Evolutionary conservation across 805 yeast species (phyloP).

Genomic region (Yarrowia hollandica): DNA sequence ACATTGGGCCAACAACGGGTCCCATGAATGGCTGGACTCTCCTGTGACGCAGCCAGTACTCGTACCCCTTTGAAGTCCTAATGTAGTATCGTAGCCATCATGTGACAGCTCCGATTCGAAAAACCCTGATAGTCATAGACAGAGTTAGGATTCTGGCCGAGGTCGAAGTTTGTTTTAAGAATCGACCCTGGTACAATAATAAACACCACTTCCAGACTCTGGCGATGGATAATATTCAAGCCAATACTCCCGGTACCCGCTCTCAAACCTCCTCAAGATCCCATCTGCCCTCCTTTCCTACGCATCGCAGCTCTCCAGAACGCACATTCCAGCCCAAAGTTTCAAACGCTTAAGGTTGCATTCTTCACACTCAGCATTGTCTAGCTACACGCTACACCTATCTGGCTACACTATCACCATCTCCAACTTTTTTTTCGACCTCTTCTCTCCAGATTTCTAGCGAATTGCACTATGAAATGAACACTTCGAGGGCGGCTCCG

Average conservation of each 20-base stretch:
- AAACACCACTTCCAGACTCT: no score
- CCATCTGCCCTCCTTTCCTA: no score
- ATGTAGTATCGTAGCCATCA: background rate
- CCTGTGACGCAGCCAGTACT: no score
- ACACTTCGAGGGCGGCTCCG: constrained; percentile 19
- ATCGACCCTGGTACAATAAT: background rate
- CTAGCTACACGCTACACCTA: background rate
- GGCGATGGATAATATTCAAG: no score
- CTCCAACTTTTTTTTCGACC: background rate
- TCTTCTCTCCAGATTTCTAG: background rate
- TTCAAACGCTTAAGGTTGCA: constrained; percentile 12
- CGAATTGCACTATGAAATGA: constrained; percentile 28
- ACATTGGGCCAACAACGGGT: no score
- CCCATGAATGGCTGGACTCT: no score
- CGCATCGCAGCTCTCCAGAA: background rate
- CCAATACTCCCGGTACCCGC: no score
- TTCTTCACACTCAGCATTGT: background rate
- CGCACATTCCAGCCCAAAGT: constrained; percentile 21
- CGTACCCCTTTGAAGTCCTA: background rate
- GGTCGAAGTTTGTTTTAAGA: constrained; percentile 10
- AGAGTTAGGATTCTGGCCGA: constrained; percentile 3
- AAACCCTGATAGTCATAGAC: background rate
- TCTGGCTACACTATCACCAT: background rate
- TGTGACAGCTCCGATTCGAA: background rate
- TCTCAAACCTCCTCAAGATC: no score